Evolutionary conservation across 75 land plant species (phyloP), one percentile per base, ranked within the genome.

Genomic region (Selaginella moellendorffii): DNA sequence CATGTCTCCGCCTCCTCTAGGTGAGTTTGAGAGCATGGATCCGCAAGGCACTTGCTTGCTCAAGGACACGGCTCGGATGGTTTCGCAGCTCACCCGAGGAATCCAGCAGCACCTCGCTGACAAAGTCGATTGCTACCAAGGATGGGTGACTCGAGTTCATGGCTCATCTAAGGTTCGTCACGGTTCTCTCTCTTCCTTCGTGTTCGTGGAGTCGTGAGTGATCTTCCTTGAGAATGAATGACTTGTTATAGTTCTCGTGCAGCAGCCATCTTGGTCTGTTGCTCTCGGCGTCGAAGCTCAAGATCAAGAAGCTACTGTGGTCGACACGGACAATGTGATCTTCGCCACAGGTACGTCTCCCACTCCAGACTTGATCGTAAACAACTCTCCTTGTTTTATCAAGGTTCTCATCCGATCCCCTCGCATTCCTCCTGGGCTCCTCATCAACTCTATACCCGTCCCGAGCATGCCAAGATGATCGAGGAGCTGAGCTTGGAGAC

Each of bases 401-500:
- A 67, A 21, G 66, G 56, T 2, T 65, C 62, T 9, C 36, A 28
- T 66, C 65, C 53, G 26, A 56, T 26, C 9, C 36, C 21, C 12
- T 8, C 68, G 1, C 19, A 23, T 21, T 5, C 26, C 46, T 25
- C 61, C 31, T 31, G 20, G 31, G 31, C 27, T 63, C 31, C 12
- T 26, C 46, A 36, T 36, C 5, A 14, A 36, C 10, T 36, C 5
- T 36, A 36, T 36, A 14, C 46, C 14, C 5, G 14, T 36, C 46
- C 46, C 14, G n/a, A n/a, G n/a, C n/a, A n/a, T n/a, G 46, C 10
- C 10, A 14, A 5, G 5, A 14, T 5, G 46, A 36, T 71, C 0
- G 28, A 54, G 0, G 68, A 65, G 2, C 17, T 71, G 2, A 52
- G 30, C 42, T 19, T 71, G 68, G 59, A 65, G 19, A 30, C 31